Evolutionary conservation across 768 basidiomycete genomes (phyloP), one percentile per base, ranked within the genome.

Genomic region (Hygrocybe punicea): DNA sequence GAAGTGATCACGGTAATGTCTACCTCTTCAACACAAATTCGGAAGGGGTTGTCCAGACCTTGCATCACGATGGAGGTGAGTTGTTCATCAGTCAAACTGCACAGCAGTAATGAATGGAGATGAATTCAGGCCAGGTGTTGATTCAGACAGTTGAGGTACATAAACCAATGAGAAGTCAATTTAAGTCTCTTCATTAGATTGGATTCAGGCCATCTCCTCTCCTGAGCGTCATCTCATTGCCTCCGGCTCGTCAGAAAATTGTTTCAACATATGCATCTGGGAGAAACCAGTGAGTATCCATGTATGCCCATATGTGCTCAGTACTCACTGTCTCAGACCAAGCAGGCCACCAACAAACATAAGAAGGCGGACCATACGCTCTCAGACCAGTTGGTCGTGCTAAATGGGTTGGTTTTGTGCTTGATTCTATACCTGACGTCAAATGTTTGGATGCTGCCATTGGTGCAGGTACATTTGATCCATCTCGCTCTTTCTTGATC

Each of bases 131-230:
- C 16, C 16, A 36, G 13, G 25, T 36, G 14, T n/a, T 51, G 49
- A 51, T 51, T 34, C 49, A 51, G 34, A 51, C 49, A n/a, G 49
- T 51, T 25, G 49, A 51, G 24, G 40, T 42, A 42, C 14, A 21
- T 21, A 42, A 21, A 42, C 14, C 29, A 42, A 42, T 42, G 11
- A 42, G 16, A 16, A 21, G 14, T 42, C 40, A 21, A 42, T 42
- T 21, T 42, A 21, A 42, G 19, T 21, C 11, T 16, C 19, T 42
- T 29, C 29, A 29, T 29, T 29, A 4, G 29, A 42, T 42, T 21
- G 40, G 40, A 42, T 16, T 42, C 40, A 42, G 40, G 49, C 49
- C 25, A 29, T 36, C 25, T 23, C 49, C 11, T 23, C 4, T 33
- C 17, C 49, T 10, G 16, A 51, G 16, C 21, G 25, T n/a, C 17